Conservation (phyloP, 108 stramenopile species). For the Aurantiochytrium sp. region DNA sequence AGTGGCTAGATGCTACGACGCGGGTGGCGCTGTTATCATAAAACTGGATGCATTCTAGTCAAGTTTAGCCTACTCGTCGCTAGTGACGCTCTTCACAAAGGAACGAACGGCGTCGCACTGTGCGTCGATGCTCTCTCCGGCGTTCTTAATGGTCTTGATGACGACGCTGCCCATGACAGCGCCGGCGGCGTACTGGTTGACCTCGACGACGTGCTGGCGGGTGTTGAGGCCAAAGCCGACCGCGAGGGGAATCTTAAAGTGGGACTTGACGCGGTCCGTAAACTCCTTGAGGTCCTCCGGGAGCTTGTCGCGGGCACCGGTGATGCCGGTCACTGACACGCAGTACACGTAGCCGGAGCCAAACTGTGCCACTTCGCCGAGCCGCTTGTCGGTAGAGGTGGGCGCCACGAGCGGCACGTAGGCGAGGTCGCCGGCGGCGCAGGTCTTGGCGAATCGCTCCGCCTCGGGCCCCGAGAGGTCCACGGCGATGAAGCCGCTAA, state of each 20-base stretch:
- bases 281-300: conserved; percentile 83
- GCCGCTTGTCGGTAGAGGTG: conserved; percentile 86
- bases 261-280: conserved; percentile 72
- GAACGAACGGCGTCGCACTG: conserved; percentile 20
- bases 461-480: conserved; percentile 94
- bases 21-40: too few species aligned
- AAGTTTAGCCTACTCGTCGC: neutral
- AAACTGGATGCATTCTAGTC: too few species aligned
- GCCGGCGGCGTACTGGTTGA: conserved; percentile 85
- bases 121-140: conserved; percentile 58
- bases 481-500: conserved; percentile 95
- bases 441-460: conserved; percentile 48
- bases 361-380: conserved; percentile 66
- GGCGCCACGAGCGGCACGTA: conserved; percentile 93
- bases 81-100: neutral
- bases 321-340: conserved; percentile 92
- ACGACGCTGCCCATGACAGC: conserved; percentile 94
- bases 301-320: conserved; percentile 74
- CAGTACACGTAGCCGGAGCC: conserved; percentile 84
- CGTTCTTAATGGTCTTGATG: conserved; percentile 76
- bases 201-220: conserved; percentile 78
- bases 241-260: conserved; percentile 73
- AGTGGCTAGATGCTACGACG: too few species aligned
- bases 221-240: conserved; percentile 94
- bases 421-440: conserved; percentile 73